phyloP scores from a whole-genome alignment of 768 basidiomycete genomes.

The Sporobolomyces pararoseus region DNA sequence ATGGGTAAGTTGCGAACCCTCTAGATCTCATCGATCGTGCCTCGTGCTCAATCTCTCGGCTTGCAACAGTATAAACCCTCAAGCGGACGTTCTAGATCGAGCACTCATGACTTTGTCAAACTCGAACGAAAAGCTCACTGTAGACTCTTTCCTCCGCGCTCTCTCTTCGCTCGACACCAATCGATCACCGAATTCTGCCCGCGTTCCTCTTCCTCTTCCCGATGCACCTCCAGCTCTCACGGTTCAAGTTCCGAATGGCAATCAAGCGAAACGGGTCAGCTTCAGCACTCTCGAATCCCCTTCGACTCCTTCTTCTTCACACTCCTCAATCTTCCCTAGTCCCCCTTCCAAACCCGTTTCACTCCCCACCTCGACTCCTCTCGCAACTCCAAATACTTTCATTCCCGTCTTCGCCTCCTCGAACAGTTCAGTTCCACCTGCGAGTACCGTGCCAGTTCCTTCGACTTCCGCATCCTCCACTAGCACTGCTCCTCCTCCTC shows the following conservation, averaged over 20 bases:
- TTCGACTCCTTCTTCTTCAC: conserved; percentile 20
- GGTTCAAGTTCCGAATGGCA: conserved; percentile 1
- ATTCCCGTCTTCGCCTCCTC: conserved; percentile 3
- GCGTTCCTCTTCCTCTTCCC: not conserved
- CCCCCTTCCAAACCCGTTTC: conserved; percentile 10
- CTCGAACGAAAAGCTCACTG: conserved; percentile 21
- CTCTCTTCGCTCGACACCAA: conserved; percentile 26
- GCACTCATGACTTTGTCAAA: conserved; percentile 9
- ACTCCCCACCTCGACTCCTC: not conserved
- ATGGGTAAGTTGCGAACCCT: conserved; percentile 15
- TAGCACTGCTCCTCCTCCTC: not conserved
- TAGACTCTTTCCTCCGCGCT: conserved; percentile 32
- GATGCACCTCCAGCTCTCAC: not conserved
- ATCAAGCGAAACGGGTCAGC: conserved; percentile 1
- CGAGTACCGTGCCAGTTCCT: not conserved
- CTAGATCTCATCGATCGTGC: not conserved
- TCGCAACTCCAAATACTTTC: not conserved
- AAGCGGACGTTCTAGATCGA: conserved; percentile 31
- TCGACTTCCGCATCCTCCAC: not conserved
- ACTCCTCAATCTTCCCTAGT: not conserved
- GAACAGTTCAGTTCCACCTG: conserved; percentile 13
- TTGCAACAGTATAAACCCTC: conserved; percentile 23
- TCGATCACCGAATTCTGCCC: not conserved
- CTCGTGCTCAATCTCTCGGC: not conserved
- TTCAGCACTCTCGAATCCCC: conserved; percentile 40